Base-by-base conservation (phyloP, 2,329 filamentous ascomycete species). In the Colletotrichum godetiae region DNA sequence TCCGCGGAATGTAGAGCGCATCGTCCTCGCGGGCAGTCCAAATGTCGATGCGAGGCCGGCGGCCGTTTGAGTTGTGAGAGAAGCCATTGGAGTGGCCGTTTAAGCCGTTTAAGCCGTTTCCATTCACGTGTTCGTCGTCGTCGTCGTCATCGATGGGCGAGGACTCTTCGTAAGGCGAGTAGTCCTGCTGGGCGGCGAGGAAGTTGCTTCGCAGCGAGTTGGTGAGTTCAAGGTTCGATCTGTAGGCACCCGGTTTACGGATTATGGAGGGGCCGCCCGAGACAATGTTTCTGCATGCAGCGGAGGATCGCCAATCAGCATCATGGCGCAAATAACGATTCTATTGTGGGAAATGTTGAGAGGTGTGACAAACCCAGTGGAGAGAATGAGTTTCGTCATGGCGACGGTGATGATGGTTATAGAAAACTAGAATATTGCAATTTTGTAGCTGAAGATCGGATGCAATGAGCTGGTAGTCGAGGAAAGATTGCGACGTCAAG, bases 161-260 rank as follows among this genome's bases (percentile, higher is more conserved):
- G 68, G 75, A 57, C 52, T 74, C 68, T 15, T 61, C 78, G 60
- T 74, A 80, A 67, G 75, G 78, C 46, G 80, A 82, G 76, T 90
- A 90, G 77, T 92, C 90, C 79, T 92, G 86, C 81, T 95, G 93
- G 52, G 93, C 92, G 35, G 92, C 90, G 66, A 90, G 82, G 81
- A 98, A 95, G 83, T 96, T 98, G 80, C 92, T 91, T 78, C 94
- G 93, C 22, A 99, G 90, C 3, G 95, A 94, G 79, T 95, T 95
- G 76, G 95, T 93, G 78, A 99, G 90, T 84, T 99, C 97, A 78
- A 95, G 92, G 81, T 98, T 98, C 67, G 96, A 98, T 81, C 95
- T 95, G 80, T 92, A 92, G 76, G 91, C 90, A 73, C 92, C 89
- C 19, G 92, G 91, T 79, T 94, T 94, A 75, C 94, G 92, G 82